These are phyloP conservation scores for Erysimum cheiri DNA, from an alignment of 441 rosid genomes.

Conservation along the genomic window DNA sequence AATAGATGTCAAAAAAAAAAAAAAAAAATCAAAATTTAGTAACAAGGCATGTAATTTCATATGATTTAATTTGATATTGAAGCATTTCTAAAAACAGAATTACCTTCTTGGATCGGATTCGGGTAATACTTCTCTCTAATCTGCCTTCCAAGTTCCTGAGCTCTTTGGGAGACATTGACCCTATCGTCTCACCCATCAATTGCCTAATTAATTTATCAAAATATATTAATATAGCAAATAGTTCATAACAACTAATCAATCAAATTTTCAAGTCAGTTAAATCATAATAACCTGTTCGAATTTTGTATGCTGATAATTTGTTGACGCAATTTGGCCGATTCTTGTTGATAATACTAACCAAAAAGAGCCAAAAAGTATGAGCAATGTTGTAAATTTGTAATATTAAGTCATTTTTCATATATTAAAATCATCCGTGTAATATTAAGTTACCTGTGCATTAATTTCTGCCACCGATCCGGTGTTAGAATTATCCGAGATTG, in stretches of 20 bases:
- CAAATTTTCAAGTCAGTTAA: background rate
- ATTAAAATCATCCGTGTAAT: background rate
- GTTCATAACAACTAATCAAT: background rate
- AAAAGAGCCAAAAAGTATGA: background rate
- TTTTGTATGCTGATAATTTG: conserved; percentile 75
- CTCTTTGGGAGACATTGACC: conserved; percentile 56
- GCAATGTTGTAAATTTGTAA: background rate
- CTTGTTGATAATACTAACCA: conserved; percentile 81
- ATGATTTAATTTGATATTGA: background rate
- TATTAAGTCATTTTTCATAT: background rate
- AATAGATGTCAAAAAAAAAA: background rate
- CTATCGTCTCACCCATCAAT: conserved; percentile 80
- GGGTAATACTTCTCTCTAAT: conserved; percentile 78
- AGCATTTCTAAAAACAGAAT: background rate
- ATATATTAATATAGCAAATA: background rate
- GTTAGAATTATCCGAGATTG: conserved; percentile 64
- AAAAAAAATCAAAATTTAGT: background rate
- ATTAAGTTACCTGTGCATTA: conserved; percentile 75
- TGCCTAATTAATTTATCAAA: conserved; percentile 56
- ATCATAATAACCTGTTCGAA: conserved; percentile 61
- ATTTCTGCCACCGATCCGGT: conserved; percentile 77
- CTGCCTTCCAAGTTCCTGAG: conserved; percentile 75
- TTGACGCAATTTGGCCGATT: conserved; percentile 70
- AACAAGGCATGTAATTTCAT: background rate
- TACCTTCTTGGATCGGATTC: conserved; percentile 95